These are phyloP conservation scores for Dacryopinax spathularia DNA, from an alignment of 768 basidiomycete species.

Conservation along the genomic window DNA sequence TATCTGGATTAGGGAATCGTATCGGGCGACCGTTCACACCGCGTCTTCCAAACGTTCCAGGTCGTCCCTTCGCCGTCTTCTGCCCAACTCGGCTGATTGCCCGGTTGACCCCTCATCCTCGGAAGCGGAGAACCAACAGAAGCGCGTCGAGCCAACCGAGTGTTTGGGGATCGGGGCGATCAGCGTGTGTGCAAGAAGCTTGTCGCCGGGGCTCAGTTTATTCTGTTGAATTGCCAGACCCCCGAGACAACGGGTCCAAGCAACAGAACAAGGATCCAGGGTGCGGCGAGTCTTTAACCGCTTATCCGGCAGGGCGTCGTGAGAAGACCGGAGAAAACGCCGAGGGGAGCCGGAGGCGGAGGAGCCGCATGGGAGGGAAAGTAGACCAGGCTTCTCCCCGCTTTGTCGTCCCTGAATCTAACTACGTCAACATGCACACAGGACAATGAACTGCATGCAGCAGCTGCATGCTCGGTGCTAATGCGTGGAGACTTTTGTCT, in stretches of 20 bases:
- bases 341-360: neutral
- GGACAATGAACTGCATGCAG: too few relatives aligned
- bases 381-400: conserved; percentile 1
- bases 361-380: neutral
- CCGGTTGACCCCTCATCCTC: neutral
- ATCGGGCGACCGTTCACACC: conserved; percentile 4
- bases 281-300: neutral
- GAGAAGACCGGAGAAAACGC: conserved; percentile 3
- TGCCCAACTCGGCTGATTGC: neutral
- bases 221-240: too few relatives aligned
- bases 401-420: neutral
- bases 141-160: neutral
- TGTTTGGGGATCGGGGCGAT: neutral
- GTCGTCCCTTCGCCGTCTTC: neutral
- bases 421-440: too few relatives aligned
- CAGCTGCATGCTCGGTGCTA: too few relatives aligned
- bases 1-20: conserved; percentile 1
- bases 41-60: conserved; percentile 4
- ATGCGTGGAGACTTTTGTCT: too few relatives aligned
- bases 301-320: neutral
- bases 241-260: too few relatives aligned
- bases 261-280: too few relatives aligned
- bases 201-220: too few relatives aligned
- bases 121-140: neutral
- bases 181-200: too few relatives aligned